Evolutionary conservation across 305 asterid species (phyloP).

Genomic region (Fraxinus baroniana): DNA sequence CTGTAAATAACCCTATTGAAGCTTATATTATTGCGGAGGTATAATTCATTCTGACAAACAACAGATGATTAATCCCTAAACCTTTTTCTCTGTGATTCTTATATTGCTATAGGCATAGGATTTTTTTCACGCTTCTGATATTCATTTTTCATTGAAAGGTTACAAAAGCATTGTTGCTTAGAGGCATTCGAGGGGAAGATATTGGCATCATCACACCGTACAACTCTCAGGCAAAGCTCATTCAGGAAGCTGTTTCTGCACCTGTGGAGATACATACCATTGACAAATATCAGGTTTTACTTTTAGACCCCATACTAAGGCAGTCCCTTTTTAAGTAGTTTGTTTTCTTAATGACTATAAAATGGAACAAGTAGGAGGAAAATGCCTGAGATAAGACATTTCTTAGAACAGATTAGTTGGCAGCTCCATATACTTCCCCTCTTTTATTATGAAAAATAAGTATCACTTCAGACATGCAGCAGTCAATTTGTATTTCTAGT

Average conservation of each 20-base stretch:
- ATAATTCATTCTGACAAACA: constrained; percentile 17
- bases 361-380: constrained; percentile 1
- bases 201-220: constrained; percentile 95
- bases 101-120: not conserved
- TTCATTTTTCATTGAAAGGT: constrained; percentile 40
- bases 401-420: not conserved
- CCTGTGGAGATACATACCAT: constrained; percentile 90
- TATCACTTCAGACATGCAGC: not conserved
- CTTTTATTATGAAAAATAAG: not conserved
- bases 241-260: constrained; percentile 55
- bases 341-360: constrained; percentile 3
- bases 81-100: constrained; percentile 3
- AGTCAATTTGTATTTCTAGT: not conserved
- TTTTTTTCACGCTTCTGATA: constrained; percentile 6
- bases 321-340: not conserved
- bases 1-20: constrained; percentile 73
- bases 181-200: constrained; percentile 70
- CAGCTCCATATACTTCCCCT: not conserved
- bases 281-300: constrained; percentile 89
- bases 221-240: constrained; percentile 81
- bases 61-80: not conserved
- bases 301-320: not conserved
- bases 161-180: constrained; percentile 45
- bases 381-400: not conserved
- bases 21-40: constrained; percentile 80